Base-by-base conservation (phyloP, 257 asterid genomes). In the Petunia secreta region DNA sequence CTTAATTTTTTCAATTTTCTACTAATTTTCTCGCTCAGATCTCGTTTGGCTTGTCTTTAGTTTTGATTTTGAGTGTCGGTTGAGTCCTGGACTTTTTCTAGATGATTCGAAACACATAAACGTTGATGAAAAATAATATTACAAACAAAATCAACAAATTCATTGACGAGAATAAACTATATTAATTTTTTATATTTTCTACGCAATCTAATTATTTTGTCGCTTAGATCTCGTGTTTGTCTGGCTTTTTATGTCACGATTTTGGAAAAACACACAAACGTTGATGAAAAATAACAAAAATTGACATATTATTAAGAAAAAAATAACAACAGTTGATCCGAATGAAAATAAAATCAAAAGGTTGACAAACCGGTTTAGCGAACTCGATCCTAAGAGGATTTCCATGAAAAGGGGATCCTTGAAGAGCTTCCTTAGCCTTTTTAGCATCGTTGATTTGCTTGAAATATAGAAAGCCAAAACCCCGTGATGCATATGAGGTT, bases 351-450 rank as follows among this genome's bases (percentile, higher is more conserved):
- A 65, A 76, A 84, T 80, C 79, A 41, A 75, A 79, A 85, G 78
- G 25, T 25, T 25, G 81, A 95, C 99, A 84, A 87, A 95, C 99
- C 99, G 94, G 94, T 91, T 92, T 95, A 50, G 97, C 97, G 85
- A 92, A 95, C 86, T 95, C 97, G 63, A 93, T 92, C 86, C 88
- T 93, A 73, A 93, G 79, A 1, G 92, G 80, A 78, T 79, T 89
- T 41, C 94, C 96, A 41, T 85, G 96, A 81, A 93, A 87, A 63
- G 82, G 36, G 83, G 88, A 82, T 39, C 98, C 98, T 82, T 93
- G 97, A 63, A 92, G 93, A 73, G 84, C 84, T 60, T 88, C 89
- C 77, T 92, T 93, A 13, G 97, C 99, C 63, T 95, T 85, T 82
- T 81, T 88, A 5, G 98, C 97, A n/a, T 81, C 92, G 40, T 89